Evolutionary conservation across 805 yeast genomes (phyloP), one percentile per base, ranked within the genome.

Genomic region (Yarrowia alimentaria): DNA sequence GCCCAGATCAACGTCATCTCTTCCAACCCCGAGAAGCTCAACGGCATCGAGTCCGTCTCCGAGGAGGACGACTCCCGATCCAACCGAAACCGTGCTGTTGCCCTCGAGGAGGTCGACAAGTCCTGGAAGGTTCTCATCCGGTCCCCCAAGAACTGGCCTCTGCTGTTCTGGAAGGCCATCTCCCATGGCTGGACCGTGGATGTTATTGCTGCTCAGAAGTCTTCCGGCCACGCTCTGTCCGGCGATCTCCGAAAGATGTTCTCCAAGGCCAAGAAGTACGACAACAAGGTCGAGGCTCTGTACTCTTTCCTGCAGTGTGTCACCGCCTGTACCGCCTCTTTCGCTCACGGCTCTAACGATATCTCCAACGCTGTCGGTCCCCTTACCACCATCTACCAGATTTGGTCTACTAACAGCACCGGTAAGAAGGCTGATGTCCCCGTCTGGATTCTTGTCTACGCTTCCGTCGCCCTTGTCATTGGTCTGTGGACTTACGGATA

Each of bases 291-390:
- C 53, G 91, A 83, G 67, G 80, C 74, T 64, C 65, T 83, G 56
- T 83, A 77, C 64, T 78, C 90, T 3, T 69, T 82, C 55, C 68
- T 82, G 51, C 91, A 83, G 67, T 81, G 79, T 48, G 66, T 83
- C 56, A 83, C 90, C 32, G 90, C 91, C 12, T 76, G 80, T 58
- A 83, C 88, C 45, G 82, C 83, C 83, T 83, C 90, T 1, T 82
- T 84, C 65, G 86, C 90, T 6, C 91, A 83, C 61, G 91, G 91
- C 52, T 81, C 91, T 30, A 83, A 83, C 61, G 91, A 83, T 67
- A 81, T 84, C 56, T 75, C 88, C 42, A 83, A 83, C 59, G 89
- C 91, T 29, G 76, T 85, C 24, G 90, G 88, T 57, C 90, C 91
- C 25, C 71, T 81, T 58, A 69, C 88, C 35, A 74, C 88, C 11